Evolutionary conservation across 257 asterid genomes (phyloP).

Genomic region (Lantana camara): DNA sequence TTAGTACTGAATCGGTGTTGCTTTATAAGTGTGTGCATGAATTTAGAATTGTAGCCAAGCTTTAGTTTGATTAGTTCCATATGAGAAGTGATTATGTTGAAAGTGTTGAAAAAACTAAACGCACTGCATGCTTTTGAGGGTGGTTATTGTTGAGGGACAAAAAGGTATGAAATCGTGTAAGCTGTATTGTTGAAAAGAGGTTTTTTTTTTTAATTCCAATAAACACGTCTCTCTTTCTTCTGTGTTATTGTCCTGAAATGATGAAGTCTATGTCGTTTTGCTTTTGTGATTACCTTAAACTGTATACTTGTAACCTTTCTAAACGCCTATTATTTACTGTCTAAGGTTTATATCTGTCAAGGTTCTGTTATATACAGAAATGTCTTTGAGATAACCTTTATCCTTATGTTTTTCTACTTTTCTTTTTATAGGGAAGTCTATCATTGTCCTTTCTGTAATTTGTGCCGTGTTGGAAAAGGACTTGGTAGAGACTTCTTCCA

Average conservation of each 20-base stretch:
- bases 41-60: not conserved
- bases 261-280: too few species aligned
- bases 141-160: not conserved
- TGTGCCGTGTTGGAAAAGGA: constrained; percentile 94
- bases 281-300: too few species aligned
- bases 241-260: too few species aligned
- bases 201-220: too few species aligned
- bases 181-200: not conserved
- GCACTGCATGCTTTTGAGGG: not conserved
- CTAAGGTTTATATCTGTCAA: too few species aligned
- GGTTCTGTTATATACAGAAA: not conserved
- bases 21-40: not conserved
- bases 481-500: constrained; percentile 91
- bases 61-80: constrained; percentile 8
- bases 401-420: constrained; percentile 14
- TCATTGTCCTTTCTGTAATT: constrained; percentile 95
- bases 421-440: constrained; percentile 63
- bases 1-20: too few species aligned
- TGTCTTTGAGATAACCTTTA: not conserved
- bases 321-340: too few species aligned
- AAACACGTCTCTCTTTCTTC: too few species aligned
- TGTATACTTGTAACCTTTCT: too few species aligned
- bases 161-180: not conserved
- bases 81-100: not conserved
- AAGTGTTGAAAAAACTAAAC: not conserved